Conservation (phyloP, 768 basidiomycete genomes). For the Saitozyma sp. region DNA sequence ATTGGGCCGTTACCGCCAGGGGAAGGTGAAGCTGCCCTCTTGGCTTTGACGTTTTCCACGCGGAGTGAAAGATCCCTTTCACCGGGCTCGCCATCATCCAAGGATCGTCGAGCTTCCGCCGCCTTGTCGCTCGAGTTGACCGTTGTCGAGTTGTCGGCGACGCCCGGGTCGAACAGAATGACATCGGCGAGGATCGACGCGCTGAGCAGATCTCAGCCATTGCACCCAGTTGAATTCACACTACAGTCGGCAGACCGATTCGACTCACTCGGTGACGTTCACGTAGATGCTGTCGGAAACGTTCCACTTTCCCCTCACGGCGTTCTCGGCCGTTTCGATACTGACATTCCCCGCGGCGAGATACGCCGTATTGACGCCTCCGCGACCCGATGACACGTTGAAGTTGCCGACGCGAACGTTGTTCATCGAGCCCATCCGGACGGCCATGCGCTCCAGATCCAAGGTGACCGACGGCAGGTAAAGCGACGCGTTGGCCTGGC, state of each 20-base stretch:
- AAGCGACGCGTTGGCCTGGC: conserved; percentile 2
- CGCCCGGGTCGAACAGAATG: conserved; percentile 19
- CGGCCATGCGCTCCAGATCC: conserved; percentile 36
- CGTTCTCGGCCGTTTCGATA: conserved; percentile 29
- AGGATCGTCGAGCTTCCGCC: too few relatives aligned
- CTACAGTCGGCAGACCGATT: too few relatives aligned
- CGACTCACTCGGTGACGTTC: not conserved
- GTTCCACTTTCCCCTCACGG: conserved; percentile 44
- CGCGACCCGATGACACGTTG: conserved; percentile 24
- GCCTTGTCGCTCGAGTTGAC: too few relatives aligned
- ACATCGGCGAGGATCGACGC: conserved; percentile 28
- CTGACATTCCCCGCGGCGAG: conserved; percentile 33
- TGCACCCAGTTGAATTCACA: too few relatives aligned
- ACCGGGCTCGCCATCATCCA: too few relatives aligned
- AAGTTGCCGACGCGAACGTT: conserved; percentile 32
- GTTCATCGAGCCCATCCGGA: conserved; percentile 38
- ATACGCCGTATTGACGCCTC: conserved; percentile 36
- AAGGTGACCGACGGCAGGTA: conserved; percentile 26
- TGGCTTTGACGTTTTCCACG: not conserved
- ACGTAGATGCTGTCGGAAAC: conserved; percentile 37
- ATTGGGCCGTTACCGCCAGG: not conserved
- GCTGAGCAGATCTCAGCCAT: conserved; percentile 2
- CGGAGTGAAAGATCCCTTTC: too few relatives aligned
- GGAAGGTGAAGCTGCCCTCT: not conserved
- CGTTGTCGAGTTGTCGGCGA: too few relatives aligned